phyloP scores from a whole-genome alignment of 768 basidiomycete genomes.

The Coprinopsis cinerea region DNA sequence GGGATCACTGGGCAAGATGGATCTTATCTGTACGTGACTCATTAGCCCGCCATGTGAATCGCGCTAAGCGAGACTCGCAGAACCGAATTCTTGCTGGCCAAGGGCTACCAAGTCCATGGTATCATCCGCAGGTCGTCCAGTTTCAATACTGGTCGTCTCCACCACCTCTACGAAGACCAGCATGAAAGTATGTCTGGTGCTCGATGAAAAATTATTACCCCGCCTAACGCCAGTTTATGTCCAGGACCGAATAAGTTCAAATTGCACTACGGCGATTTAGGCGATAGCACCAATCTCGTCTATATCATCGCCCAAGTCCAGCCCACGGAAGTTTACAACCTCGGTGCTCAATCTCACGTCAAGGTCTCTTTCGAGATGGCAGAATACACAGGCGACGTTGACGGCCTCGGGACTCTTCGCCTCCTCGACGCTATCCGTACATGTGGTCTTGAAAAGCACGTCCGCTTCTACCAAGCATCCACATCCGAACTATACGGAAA shows the following conservation, averaged over 20 bases:
- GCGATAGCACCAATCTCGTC: slow-evolving; percentile 95
- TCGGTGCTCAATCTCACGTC: slow-evolving; percentile 96
- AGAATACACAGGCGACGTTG: slow-evolving; percentile 97
- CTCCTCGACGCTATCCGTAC: slow-evolving; percentile 95
- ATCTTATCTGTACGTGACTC: slow-evolving; percentile 72
- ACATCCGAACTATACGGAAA: slow-evolving; percentile 97
- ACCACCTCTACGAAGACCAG: slow-evolving; percentile 89
- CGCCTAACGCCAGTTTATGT: too few relatives aligned
- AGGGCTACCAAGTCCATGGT: slow-evolving; percentile 91
- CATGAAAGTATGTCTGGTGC: slow-evolving; percentile 90
- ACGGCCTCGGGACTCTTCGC: slow-evolving; percentile 90
- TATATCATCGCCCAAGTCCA: slow-evolving; percentile 94
- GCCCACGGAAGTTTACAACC: slow-evolving; percentile 96
- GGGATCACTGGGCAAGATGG: slow-evolving; percentile 97
- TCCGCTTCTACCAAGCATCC: slow-evolving; percentile 96
- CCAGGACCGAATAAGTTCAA: slow-evolving; percentile 75
- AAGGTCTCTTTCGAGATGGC: slow-evolving; percentile 99
- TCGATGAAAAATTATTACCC: too few relatives aligned
- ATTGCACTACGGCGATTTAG: slow-evolving; percentile 87
- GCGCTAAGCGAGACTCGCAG: slow-evolving; percentile 32
- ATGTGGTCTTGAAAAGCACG: slow-evolving; percentile 87
- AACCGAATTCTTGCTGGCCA: slow-evolving; percentile 75
- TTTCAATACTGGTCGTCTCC: slow-evolving; percentile 94
- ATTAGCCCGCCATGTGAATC: too few relatives aligned
- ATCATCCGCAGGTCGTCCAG: slow-evolving; percentile 97